Percentiles rank a stretch among this genome's conserved stretches.
Evolutionary conservation across 2,329 filamentous ascomycete species (phyloP).

Genomic region (Aspergillus luchuensis): DNA sequence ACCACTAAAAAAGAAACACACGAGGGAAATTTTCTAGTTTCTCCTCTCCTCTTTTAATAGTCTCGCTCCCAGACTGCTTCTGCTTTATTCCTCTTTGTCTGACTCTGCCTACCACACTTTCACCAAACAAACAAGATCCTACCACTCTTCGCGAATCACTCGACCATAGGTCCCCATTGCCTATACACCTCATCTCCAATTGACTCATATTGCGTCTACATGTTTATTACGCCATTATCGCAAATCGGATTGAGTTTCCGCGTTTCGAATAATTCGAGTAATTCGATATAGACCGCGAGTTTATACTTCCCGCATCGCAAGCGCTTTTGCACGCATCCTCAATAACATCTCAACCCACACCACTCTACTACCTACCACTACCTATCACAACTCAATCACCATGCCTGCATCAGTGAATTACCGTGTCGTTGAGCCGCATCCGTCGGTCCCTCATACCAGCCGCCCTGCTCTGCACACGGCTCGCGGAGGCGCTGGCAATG

Average conservation of each 20-base stretch:
- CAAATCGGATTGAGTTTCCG: background rate
- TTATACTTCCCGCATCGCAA: background rate
- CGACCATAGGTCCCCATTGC: slow-evolving; percentile 4
- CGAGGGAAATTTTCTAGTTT: slow-evolving; percentile 12
- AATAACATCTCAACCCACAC: background rate
- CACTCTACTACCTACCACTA: slow-evolving; percentile 7
- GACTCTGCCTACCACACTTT: background rate
- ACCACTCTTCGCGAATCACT: slow-evolving; percentile 11
- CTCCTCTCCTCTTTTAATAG: background rate
- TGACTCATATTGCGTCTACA: background rate
- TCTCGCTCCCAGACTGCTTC: background rate
- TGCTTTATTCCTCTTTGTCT: background rate
- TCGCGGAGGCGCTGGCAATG: slow-evolving; percentile 62
- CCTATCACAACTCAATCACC: slow-evolving; percentile 14
- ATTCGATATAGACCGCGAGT: background rate
- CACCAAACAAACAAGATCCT: no score
- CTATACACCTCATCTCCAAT: background rate
- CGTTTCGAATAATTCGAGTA: background rate
- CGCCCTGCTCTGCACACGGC: slow-evolving; percentile 56
- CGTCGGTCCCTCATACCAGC: slow-evolving; percentile 53
- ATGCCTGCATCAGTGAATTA: slow-evolving; percentile 47
- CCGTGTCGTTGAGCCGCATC: slow-evolving; percentile 64
- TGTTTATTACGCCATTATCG: background rate
- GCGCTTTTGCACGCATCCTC: background rate
- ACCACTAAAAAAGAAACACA: slow-evolving; percentile 13